Conservation (phyloP, 495 filamentous ascomycete species). For the Podospora pseudocomata region DNA sequence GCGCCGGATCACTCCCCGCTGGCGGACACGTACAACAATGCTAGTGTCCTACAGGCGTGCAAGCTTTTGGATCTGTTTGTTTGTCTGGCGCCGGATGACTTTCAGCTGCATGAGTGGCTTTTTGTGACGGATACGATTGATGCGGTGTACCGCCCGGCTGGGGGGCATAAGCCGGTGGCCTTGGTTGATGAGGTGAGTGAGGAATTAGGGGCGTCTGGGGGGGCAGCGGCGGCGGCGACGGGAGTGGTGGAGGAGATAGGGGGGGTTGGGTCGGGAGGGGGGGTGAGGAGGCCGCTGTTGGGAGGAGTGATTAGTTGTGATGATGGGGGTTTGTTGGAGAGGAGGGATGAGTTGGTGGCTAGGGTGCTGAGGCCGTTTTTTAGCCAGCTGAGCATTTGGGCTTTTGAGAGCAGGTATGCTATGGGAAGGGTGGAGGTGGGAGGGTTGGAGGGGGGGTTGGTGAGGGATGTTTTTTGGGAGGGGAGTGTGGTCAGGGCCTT, state of each 20-base stretch:
- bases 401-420: slow-evolving; percentile 86
- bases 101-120: slow-evolving; percentile 93
- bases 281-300: slow-evolving; percentile 44
- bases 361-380: slow-evolving; percentile 85
- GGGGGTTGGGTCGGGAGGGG: slow-evolving; percentile 20
- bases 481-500: slow-evolving; percentile 55
- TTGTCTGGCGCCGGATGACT: slow-evolving; percentile 86
- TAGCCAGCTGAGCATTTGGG: slow-evolving; percentile 81
- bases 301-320: slow-evolving; percentile 35
- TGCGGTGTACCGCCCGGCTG: slow-evolving; percentile 80
- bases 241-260: slow-evolving; percentile 28
- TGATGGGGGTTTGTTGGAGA: slow-evolving; percentile 46
- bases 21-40: slow-evolving; percentile 69
- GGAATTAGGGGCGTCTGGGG: slow-evolving; percentile 53
- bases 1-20: slow-evolving; percentile 58
- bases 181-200: slow-evolving; percentile 85
- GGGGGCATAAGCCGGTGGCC: slow-evolving; percentile 65
- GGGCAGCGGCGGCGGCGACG: background rate
- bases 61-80: slow-evolving; percentile 86
- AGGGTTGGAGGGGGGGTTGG: slow-evolving; percentile 61
- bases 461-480: slow-evolving; percentile 85
- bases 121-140: slow-evolving; percentile 97
- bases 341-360: slow-evolving; percentile 68
- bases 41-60: slow-evolving; percentile 78
- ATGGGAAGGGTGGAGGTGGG: slow-evolving; percentile 70